phyloP scores from a whole-genome alignment of 1,139 yeast genomes.

The Magnusiomyces paraingens region DNA sequence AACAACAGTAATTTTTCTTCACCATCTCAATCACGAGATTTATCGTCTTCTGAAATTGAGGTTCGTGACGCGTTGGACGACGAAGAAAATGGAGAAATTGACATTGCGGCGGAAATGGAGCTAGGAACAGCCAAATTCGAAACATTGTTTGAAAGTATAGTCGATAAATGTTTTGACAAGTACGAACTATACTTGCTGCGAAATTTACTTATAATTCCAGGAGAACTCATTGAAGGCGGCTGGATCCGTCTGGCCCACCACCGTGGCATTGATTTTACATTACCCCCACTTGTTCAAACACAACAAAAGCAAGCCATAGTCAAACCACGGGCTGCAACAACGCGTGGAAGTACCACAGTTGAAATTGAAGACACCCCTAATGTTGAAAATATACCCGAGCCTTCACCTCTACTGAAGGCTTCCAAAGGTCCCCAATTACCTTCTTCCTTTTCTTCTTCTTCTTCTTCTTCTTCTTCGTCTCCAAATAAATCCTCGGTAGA shows the following conservation, averaged over 20 bases:
- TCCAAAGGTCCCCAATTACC: neutral
- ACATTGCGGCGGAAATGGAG: constrained; percentile 46
- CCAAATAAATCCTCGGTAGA: too few relatives aligned
- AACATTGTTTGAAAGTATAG: constrained; percentile 64
- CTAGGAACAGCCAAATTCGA: constrained; percentile 78
- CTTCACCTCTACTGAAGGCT: neutral
- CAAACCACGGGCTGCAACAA: too few relatives aligned
- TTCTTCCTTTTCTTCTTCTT: neutral
- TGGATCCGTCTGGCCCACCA: constrained; percentile 68
- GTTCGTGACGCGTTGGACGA: constrained; percentile 16
- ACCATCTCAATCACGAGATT: neutral
- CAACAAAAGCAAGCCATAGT: too few relatives aligned
- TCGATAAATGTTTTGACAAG: constrained; percentile 82
- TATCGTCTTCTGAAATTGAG: neutral
- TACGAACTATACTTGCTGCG: constrained; percentile 77
- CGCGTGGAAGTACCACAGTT: neutral
- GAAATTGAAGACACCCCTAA: too few relatives aligned
- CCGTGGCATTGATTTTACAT: constrained; percentile 41
- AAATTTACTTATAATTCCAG: constrained; percentile 68
- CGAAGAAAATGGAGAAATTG: constrained; percentile 15
- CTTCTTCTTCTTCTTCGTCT: neutral
- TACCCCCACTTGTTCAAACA: too few relatives aligned
- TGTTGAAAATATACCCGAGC: too few relatives aligned
- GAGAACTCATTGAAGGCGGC: constrained; percentile 59
- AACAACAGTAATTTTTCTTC: too few relatives aligned